Evolutionary conservation across 805 yeast species (phyloP).

Genomic region (Kuraishia molischiana): DNA sequence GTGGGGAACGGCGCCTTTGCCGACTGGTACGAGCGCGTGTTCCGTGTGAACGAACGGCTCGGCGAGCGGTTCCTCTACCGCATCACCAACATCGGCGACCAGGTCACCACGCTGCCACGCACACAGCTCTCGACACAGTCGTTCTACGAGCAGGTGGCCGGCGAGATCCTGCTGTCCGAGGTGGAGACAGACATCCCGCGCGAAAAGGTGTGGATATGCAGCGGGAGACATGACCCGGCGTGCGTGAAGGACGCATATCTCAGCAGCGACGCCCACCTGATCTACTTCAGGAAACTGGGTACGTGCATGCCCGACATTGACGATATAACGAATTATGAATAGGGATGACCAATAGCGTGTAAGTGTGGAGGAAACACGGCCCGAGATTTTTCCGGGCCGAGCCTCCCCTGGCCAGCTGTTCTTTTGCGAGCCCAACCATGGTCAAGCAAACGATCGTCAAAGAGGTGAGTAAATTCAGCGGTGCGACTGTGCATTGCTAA

Average conservation of each 20-base stretch:
- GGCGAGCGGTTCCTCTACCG: conserved; percentile 11
- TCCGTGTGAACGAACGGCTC: conserved; percentile 1
- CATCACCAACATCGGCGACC: conserved; percentile 19
- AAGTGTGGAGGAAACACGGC: too few relatives aligned
- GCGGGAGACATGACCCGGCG: conserved; percentile 4
- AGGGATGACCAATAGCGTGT: neutral
- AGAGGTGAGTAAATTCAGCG: neutral
- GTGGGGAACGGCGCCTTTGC: conserved; percentile 29
- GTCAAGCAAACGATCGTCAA: neutral
- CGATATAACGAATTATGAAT: neutral
- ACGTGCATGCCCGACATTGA: conserved; percentile 4
- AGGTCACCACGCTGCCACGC: conserved; percentile 12
- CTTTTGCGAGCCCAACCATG: neutral
- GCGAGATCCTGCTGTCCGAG: conserved; percentile 15
- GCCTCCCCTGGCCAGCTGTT: neutral
- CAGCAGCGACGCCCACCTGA: conserved; percentile 7
- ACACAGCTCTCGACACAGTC: conserved; percentile 2
- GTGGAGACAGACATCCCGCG: conserved; percentile 3
- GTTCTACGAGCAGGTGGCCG: conserved; percentile 11
- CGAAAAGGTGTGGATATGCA: conserved; percentile 7
- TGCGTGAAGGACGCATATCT: conserved; percentile 7
- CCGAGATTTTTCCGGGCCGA: neutral
- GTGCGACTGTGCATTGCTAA: neutral
- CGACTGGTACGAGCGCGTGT: conserved; percentile 20
- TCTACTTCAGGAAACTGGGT: conserved; percentile 9